phyloP scores from a whole-genome alignment of 1,284 basidiomycete species.

The Cryptococcus jaspeensis region DNA sequence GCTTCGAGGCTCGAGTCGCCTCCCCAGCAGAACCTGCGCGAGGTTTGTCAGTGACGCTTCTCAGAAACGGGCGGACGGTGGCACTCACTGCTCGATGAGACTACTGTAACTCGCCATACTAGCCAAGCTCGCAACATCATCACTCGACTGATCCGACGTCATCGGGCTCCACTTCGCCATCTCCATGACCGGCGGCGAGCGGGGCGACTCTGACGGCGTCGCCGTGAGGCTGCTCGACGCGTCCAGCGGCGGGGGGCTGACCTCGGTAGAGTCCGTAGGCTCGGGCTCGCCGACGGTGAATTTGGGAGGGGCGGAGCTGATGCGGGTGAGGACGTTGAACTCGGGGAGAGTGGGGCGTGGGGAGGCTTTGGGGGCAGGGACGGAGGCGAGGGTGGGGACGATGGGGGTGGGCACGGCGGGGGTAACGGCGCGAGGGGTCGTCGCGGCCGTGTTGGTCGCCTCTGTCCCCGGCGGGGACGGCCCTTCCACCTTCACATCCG shows the following conservation, averaged over 20 bases:
- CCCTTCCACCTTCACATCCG: slow-evolving; percentile 21
- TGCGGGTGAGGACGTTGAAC: slow-evolving; percentile 4
- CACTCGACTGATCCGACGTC: slow-evolving; percentile 12
- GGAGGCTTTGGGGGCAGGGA: slow-evolving; percentile 2
- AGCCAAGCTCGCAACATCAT: slow-evolving; percentile 21
- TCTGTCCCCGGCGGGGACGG: slow-evolving; percentile 29
- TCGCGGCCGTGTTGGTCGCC: slow-evolving; percentile 7
- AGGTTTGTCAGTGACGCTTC: not conserved
- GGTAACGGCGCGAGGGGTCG: slow-evolving; percentile 2
- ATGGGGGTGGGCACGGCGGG: slow-evolving; percentile 6
- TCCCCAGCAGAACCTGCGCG: slow-evolving; percentile 44
- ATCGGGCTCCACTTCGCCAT: slow-evolving; percentile 31
- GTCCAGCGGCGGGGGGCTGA: slow-evolving; percentile 34
- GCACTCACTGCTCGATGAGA: slow-evolving; percentile 50
- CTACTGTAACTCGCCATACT: slow-evolving; percentile 41
- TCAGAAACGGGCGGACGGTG: not conserved
- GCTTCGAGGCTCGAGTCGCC: slow-evolving; percentile 18
- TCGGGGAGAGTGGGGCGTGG: slow-evolving; percentile 13
- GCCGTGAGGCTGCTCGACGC: slow-evolving; percentile 24
- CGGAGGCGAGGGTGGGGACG: slow-evolving; percentile 1
- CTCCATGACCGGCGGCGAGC: slow-evolving; percentile 36
- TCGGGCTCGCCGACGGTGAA: slow-evolving; percentile 14
- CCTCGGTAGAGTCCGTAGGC: slow-evolving; percentile 8
- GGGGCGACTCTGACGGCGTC: slow-evolving; percentile 36
- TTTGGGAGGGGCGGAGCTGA: slow-evolving; percentile 18